Percentiles rank a stretch among this genome's conserved stretches.
These are phyloP conservation scores for Yarrowia deformans DNA, from an alignment of 805 yeast species.

Conservation along the genomic window DNA sequence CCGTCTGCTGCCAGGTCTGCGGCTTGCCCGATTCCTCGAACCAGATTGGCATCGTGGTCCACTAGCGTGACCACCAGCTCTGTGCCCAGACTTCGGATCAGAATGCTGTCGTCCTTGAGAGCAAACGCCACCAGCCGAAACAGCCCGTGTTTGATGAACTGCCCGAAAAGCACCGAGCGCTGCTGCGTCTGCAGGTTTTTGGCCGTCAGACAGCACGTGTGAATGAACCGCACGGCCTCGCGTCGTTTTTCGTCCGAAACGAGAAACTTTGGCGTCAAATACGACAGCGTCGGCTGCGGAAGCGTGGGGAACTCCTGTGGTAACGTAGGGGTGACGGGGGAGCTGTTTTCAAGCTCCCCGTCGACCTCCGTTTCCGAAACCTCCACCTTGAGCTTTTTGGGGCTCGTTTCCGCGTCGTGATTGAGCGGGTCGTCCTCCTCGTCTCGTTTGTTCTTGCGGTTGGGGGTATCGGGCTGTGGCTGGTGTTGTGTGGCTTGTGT, in stretches of 20 bases:
- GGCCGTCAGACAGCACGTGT: slow-evolving; percentile 79
- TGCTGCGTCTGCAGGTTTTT: slow-evolving; percentile 68
- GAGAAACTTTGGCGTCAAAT: slow-evolving; percentile 9
- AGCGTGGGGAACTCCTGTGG: slow-evolving; percentile 9
- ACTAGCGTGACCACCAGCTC: slow-evolving; percentile 81
- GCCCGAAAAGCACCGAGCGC: slow-evolving; percentile 67
- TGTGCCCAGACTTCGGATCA: slow-evolving; percentile 72
- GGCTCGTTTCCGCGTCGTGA: neutral
- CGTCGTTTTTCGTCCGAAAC: slow-evolving; percentile 51
- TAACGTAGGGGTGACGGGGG: slow-evolving; percentile 12
- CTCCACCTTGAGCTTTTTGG: slow-evolving; percentile 28
- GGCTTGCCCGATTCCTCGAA: slow-evolving; percentile 46
- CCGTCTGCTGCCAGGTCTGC: neutral
- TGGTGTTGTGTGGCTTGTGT: neutral
- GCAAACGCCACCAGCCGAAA: slow-evolving; percentile 77
- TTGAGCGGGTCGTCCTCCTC: neutral
- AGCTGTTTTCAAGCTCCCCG: slow-evolving; percentile 2
- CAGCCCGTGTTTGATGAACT: slow-evolving; percentile 71
- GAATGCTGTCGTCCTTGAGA: slow-evolving; percentile 58
- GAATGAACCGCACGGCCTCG: slow-evolving; percentile 79
- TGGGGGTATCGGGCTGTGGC: neutral
- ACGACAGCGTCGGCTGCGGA: slow-evolving; percentile 15
- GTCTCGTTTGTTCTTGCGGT: slow-evolving; percentile 11
- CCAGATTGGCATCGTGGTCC: slow-evolving; percentile 78
- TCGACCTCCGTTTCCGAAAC: neutral